Evolutionary conservation across 805 yeast species (phyloP).

Genomic region (Saturnispora besseyi): DNA sequence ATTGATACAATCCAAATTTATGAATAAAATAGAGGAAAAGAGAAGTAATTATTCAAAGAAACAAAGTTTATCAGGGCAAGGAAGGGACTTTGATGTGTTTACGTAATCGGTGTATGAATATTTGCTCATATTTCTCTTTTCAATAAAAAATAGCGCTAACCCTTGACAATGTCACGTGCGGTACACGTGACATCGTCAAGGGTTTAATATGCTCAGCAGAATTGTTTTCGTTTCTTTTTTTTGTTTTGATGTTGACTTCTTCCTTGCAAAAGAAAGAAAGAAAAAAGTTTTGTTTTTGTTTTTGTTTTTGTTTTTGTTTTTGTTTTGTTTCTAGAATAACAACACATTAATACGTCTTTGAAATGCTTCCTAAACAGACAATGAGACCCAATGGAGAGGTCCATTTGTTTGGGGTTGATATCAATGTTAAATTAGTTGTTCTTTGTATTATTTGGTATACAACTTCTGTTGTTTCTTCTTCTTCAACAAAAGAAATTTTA

Average conservation of each 20-base stretch:
- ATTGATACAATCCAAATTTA: too few relatives aligned
- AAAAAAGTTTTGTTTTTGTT: too few relatives aligned
- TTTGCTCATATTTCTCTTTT: too few relatives aligned
- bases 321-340: not conserved
- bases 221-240: not conserved
- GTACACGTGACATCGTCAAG: not conserved
- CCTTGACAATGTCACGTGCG: not conserved
- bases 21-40: not conserved
- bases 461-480: conserved; percentile 70
- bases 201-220: not conserved
- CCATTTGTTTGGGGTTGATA: conserved; percentile 1
- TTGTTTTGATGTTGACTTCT: not conserved
- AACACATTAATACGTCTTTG: not conserved
- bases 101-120: too few relatives aligned
- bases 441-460: conserved; percentile 76
- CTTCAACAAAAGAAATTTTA: conserved; percentile 71
- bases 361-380: not conserved
- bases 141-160: too few relatives aligned
- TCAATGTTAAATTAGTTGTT: conserved; percentile 24
- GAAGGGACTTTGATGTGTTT: too few relatives aligned
- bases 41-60: not conserved
- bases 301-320: not conserved
- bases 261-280: too few relatives aligned
- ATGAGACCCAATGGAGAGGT: not conserved
- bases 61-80: not conserved